A percentile compares a stretch with the other conserved stretches of the same genome.
Evolutionary conservation across 352 stramenopile genomes (phyloP).

Genomic region (Thraustochytrium sp.): DNA sequence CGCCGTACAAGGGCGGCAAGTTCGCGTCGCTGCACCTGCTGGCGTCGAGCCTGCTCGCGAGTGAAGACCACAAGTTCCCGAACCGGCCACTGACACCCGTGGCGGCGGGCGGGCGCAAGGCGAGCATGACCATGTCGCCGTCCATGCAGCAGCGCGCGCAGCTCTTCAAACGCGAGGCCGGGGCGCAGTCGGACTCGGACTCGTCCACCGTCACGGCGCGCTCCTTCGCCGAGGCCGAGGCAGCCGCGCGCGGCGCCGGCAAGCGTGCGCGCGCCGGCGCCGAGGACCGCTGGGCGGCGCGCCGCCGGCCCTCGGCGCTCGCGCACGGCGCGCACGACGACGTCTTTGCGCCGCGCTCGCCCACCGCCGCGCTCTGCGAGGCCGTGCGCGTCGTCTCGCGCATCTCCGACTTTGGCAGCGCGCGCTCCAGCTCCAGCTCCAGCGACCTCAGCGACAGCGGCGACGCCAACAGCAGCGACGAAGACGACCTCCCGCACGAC

Average conservation of each 20-base stretch:
- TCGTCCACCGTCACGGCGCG: background rate
- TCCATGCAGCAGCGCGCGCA: background rate
- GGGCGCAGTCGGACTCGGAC: background rate
- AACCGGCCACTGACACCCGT: conserved; percentile 30
- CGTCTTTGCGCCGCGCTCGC: background rate
- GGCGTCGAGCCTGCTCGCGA: conserved; percentile 16
- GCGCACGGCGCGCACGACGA: too few relatives aligned
- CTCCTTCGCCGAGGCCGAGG: background rate
- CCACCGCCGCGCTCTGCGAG: background rate
- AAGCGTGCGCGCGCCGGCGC: background rate
- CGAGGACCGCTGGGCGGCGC: background rate
- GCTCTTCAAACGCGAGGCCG: background rate
- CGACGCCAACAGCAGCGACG: background rate
- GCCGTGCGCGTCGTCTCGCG: background rate
- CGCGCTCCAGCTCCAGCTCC: too few relatives aligned
- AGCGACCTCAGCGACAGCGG: background rate
- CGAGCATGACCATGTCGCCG: background rate
- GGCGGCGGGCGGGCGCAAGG: background rate
- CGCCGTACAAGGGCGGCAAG: too few relatives aligned
- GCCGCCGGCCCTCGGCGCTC: background rate
- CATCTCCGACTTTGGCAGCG: too few relatives aligned
- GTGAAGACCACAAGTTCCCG: conserved; percentile 42
- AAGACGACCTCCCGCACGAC: background rate
- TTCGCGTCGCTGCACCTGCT: conserved; percentile 34
- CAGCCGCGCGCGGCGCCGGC: background rate